phyloP scores from a whole-genome alignment of 2,329 filamentous ascomycete species.

The Ophiostoma novo-ulmi region DNA sequence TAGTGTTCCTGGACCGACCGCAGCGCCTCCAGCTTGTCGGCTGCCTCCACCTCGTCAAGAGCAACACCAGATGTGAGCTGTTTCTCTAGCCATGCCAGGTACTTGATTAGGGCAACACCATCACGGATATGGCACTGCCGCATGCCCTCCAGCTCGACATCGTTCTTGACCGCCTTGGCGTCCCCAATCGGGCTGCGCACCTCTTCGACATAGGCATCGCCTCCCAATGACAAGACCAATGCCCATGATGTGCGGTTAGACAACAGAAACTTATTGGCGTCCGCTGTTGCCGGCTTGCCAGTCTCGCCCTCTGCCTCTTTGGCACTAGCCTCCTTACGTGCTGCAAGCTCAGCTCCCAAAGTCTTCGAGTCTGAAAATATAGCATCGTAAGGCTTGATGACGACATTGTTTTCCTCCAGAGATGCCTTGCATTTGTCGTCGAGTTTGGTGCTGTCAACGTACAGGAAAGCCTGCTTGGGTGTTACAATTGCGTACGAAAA shows the following conservation, averaged over 20 bases:
- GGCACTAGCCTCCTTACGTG: not conserved
- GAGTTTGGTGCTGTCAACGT: conserved; percentile 76
- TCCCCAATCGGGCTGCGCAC: conserved; percentile 81
- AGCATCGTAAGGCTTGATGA: conserved; percentile 72
- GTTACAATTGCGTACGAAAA: conserved; percentile 94
- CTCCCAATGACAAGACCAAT: conserved; percentile 76
- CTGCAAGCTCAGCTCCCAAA: conserved; percentile 42
- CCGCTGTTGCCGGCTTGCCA: conserved; percentile 29
- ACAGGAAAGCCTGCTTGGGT: conserved; percentile 68
- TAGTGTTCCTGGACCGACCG: conserved; percentile 67
- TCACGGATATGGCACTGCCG: conserved; percentile 88
- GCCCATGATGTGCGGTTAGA: conserved; percentile 94
- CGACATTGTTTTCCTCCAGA: conserved; percentile 63
- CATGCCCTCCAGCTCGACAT: conserved; percentile 86
- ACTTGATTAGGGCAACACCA: conserved; percentile 83
- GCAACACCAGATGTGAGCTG: conserved; percentile 69
- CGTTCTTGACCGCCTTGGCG: conserved; percentile 91
- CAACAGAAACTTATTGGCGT: conserved; percentile 66
- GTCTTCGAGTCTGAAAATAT: conserved; percentile 74
- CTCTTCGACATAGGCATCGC: conserved; percentile 79
- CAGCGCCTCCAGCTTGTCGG: conserved; percentile 79
- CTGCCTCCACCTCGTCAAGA: conserved; percentile 85
- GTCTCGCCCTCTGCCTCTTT: conserved; percentile 29
- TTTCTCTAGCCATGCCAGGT: conserved; percentile 94
- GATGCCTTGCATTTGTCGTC: conserved; percentile 63